Conservation (phyloP, 768 basidiomycete species). For the Leccinum boreale region DNA sequence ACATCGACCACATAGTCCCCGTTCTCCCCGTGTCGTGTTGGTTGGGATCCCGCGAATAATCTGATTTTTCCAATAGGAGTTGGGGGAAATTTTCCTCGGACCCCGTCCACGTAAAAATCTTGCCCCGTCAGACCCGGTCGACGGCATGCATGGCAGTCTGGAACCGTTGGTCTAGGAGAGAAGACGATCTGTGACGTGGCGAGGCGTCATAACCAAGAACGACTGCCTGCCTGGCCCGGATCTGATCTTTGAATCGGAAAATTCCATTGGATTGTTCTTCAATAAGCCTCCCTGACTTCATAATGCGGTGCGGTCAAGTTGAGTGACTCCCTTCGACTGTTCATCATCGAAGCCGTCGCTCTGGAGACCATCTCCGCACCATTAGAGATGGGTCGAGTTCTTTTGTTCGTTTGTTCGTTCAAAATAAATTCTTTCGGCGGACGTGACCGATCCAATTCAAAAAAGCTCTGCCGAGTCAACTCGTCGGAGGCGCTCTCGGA, state of each 20-base stretch:
- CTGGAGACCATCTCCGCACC: not conserved
- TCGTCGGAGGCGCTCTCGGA: not conserved
- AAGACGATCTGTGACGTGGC: not conserved
- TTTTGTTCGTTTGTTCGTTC: not conserved
- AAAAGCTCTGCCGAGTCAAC: not conserved
- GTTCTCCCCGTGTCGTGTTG: too few species aligned
- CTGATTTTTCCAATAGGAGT: too few species aligned
- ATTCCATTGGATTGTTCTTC: not conserved
- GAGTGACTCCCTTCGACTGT: too few species aligned
- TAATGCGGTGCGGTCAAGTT: not conserved
- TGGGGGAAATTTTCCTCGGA: not conserved
- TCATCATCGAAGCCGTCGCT: not conserved
- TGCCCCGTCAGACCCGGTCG: not conserved
- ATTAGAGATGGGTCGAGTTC: not conserved
- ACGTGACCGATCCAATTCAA: not conserved
- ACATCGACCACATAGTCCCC: too few species aligned
- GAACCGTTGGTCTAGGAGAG: not conserved
- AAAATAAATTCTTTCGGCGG: not conserved
- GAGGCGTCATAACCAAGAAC: not conserved
- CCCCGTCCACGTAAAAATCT: not conserved
- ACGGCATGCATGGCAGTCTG: not conserved
- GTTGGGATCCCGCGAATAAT: too few species aligned
- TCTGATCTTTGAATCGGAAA: not conserved
- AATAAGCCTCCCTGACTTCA: not conserved
- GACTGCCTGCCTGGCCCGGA: not conserved